Evolutionary conservation across 108 stramenopile genomes (phyloP), one percentile per base, ranked within the genome.

Genomic region (Craspedostauros australis): DNA sequence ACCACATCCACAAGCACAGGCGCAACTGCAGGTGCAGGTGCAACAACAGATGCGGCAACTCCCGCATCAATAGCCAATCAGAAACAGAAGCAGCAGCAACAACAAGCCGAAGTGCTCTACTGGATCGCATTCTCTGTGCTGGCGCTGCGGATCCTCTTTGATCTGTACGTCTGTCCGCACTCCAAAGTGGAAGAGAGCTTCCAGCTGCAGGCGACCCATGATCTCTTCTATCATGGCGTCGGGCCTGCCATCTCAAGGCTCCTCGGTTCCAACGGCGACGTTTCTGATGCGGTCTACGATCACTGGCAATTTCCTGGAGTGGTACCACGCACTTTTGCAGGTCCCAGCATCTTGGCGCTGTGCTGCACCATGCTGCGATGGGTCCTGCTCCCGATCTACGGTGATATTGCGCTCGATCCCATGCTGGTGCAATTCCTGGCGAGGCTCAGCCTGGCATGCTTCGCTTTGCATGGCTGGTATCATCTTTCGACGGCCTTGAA

Each of bases 181-280:
- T 93, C 86, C 54, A 99, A 99, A 61, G 97, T 98, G n/a, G 99
- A 99, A 62, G 99, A 99, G 62, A 88, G 84, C 41, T 99, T 99
- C 64, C 88, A 94, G 58, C 64, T 95, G 32, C 99, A 99, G 80
- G 99, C 97, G 18, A 75, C 86, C 1, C 87, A 96, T 60, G 97
- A 98, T 68, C 50, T 92, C 33, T 77, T 77, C 34, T 85, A 84
- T 60, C 56, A 83, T 60, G 86, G 90, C 5, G 22, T 91, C 21
- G 41, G 69, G 4, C 80, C 79, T 1, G 73, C 80, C 26, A 51
- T 52, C 42, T 25, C 23, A 47, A 14, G 1, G 20, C 25, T 46
- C 49, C n/a, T 51, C 57, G 12, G 32, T n/a, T n/a, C n/a, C 20
- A 29, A 49, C 19, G 53, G 15, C 33, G 49, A 26, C 11, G 25